Conservation (phyloP, 495 filamentous ascomycete genomes). For the Podospora didyma region DNA sequence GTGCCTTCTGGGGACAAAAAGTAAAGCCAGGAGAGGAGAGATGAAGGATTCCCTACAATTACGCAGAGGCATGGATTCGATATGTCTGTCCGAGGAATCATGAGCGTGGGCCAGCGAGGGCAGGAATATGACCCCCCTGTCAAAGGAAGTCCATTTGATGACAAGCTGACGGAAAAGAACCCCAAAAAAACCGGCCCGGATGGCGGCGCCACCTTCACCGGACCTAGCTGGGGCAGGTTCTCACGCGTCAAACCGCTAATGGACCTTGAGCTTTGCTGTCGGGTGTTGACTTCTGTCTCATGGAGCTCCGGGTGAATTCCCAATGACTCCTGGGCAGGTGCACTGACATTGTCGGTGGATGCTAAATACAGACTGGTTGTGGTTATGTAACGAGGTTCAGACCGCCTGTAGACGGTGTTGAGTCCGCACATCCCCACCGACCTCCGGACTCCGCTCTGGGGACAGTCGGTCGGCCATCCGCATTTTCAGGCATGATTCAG, state of each 20-base stretch:
- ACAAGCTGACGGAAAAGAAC: too few relatives aligned
- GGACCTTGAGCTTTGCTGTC: background rate
- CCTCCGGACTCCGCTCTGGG: conserved; percentile 21
- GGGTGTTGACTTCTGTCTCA: too few relatives aligned
- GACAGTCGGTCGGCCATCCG: conserved; percentile 3
- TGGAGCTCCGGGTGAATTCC: background rate
- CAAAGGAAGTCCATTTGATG: too few relatives aligned
- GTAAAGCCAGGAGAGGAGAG: too few relatives aligned
- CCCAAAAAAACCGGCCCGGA: too few relatives aligned
- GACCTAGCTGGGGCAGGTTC: background rate
- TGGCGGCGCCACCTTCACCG: too few relatives aligned
- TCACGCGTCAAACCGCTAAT: background rate
- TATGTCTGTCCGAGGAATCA: too few relatives aligned
- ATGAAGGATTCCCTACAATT: too few relatives aligned
- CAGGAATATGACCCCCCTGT: too few relatives aligned
- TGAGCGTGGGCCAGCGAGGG: too few relatives aligned
- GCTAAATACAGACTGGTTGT: background rate
- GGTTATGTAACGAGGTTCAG: background rate
- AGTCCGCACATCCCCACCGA: conserved; percentile 30
- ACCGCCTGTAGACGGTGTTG: conserved; percentile 4
- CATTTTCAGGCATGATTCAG: conserved; percentile 5
- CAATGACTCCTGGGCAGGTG: background rate
- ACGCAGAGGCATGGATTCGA: too few relatives aligned
- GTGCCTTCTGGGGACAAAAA: too few relatives aligned
- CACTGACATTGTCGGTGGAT: background rate